These are phyloP conservation scores for Penicillium chermesinum DNA, from an alignment of 495 filamentous ascomycete species.

Conservation along the genomic window DNA sequence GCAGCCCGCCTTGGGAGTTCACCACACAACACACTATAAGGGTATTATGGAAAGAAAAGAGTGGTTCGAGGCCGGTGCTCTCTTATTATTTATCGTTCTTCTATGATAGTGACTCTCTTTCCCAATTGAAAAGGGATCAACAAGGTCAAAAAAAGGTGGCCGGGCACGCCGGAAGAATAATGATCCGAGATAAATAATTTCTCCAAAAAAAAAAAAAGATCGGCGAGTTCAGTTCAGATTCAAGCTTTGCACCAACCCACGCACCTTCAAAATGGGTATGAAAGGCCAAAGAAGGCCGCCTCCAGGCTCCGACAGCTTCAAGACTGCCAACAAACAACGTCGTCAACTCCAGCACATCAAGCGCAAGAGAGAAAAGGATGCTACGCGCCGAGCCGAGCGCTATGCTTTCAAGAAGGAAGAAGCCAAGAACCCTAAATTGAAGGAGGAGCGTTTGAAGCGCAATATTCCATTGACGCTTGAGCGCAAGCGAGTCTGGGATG, in stretches of 20 bases:
- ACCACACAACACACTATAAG: slow-evolving; percentile 17
- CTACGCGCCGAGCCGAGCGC: slow-evolving; percentile 67
- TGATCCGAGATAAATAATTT: slow-evolving; percentile 29
- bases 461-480: slow-evolving; percentile 86
- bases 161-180: slow-evolving; percentile 15
- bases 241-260: neutral
- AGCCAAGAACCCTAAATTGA: slow-evolving; percentile 71
- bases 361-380: slow-evolving; percentile 68
- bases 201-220: slow-evolving; percentile 2
- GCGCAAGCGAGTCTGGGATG: slow-evolving; percentile 88
- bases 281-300: slow-evolving; percentile 24
- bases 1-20: slow-evolving; percentile 16
- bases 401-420: slow-evolving; percentile 78
- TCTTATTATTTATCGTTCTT: slow-evolving; percentile 7
- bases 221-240: neutral
- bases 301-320: slow-evolving; percentile 23
- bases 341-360: slow-evolving; percentile 70
- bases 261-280: slow-evolving; percentile 20
- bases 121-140: slow-evolving; percentile 9
- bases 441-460: slow-evolving; percentile 60
- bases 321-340: slow-evolving; percentile 63
- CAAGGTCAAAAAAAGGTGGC: slow-evolving; percentile 6
- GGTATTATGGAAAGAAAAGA: slow-evolving; percentile 2
- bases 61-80: slow-evolving; percentile 3
- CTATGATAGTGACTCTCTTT: slow-evolving; percentile 4